A percentile compares a stretch with the other conserved stretches of the same genome.
These are phyloP conservation scores for Alternaria incomplexa DNA, from an alignment of 2,329 filamentous ascomycete genomes.

Conservation along the genomic window DNA sequence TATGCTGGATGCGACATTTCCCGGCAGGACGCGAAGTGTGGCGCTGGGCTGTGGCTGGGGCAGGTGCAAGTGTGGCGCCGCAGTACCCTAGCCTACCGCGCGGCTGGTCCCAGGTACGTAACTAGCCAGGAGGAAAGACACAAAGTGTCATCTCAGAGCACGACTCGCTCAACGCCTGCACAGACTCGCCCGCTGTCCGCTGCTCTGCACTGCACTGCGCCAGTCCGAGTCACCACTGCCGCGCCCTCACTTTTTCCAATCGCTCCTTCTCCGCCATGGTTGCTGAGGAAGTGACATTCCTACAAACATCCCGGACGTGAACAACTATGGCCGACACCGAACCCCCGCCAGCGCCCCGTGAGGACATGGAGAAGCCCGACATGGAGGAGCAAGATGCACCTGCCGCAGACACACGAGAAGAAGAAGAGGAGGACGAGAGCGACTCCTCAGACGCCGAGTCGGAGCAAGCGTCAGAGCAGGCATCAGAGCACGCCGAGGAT, in stretches of 20 bases:
- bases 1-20: conserved; percentile 13
- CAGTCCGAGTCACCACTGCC: conserved; percentile 7
- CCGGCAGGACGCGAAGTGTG: conserved; percentile 1
- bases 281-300: conserved; percentile 25
- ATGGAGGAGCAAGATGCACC: not conserved
- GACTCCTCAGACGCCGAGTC: conserved; percentile 20
- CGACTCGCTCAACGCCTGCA: conserved; percentile 1
- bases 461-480: conserved; percentile 24
- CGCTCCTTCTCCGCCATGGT: conserved; percentile 32
- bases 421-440: conserved; percentile 10
- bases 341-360: conserved; percentile 15
- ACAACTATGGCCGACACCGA: conserved; percentile 46
- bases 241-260: conserved; percentile 6
- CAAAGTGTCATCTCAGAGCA: conserved; percentile 30
- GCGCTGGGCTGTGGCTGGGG: not conserved
- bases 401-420: not conserved
- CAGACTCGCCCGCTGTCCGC: not conserved
- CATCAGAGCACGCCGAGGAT: conserved; percentile 12
- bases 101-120: conserved; percentile 23
- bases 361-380: conserved; percentile 8
- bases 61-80: not conserved
- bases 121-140: conserved; percentile 30
- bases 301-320: conserved; percentile 17
- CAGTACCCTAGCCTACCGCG: conserved; percentile 4
- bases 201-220: conserved; percentile 5